Conservation (phyloP, 495 filamentous ascomycete genomes). For the Rhypophila decipiens region DNA sequence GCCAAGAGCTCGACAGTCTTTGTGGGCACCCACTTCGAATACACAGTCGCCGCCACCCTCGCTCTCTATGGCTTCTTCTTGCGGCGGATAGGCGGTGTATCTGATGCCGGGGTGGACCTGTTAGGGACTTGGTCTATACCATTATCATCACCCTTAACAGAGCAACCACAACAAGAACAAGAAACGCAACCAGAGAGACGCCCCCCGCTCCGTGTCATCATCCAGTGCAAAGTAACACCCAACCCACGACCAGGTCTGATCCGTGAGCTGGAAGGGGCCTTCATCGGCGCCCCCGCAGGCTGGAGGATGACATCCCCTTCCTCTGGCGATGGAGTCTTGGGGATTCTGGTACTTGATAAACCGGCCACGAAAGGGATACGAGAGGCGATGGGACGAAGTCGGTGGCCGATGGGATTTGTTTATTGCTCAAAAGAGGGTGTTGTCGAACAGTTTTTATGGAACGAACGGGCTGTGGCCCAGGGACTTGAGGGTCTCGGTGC, state of each 20-base stretch:
- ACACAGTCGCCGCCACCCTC: constrained; percentile 63
- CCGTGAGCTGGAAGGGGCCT: constrained; percentile 80
- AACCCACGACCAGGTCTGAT: constrained; percentile 59
- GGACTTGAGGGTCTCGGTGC: constrained; percentile 62
- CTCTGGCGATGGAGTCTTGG: constrained; percentile 52
- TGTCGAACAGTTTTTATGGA: constrained; percentile 66
- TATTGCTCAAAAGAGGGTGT: constrained; percentile 42
- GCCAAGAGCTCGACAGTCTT: constrained; percentile 46
- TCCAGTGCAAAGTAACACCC: constrained; percentile 74
- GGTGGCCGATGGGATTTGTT: constrained; percentile 57
- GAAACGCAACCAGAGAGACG: constrained; percentile 3
- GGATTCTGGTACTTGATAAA: constrained; percentile 49
- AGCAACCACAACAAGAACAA: too few relatives aligned
- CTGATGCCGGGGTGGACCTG: constrained; percentile 80
- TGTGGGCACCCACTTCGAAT: constrained; percentile 63
- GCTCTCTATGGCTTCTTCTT: constrained; percentile 58
- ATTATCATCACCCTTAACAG: constrained; percentile 8
- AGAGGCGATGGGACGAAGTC: constrained; percentile 60
- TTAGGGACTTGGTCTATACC: constrained; percentile 72
- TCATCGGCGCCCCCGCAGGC: constrained; percentile 60
- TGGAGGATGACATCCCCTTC: constrained; percentile 57
- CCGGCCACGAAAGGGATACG: constrained; percentile 49
- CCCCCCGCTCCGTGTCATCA: constrained; percentile 54
- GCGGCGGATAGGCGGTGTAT: constrained; percentile 62
- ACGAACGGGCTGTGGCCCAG: constrained; percentile 52